phyloP scores from a whole-genome alignment of 495 filamentous ascomycete species.

The Tuber indicum region DNA sequence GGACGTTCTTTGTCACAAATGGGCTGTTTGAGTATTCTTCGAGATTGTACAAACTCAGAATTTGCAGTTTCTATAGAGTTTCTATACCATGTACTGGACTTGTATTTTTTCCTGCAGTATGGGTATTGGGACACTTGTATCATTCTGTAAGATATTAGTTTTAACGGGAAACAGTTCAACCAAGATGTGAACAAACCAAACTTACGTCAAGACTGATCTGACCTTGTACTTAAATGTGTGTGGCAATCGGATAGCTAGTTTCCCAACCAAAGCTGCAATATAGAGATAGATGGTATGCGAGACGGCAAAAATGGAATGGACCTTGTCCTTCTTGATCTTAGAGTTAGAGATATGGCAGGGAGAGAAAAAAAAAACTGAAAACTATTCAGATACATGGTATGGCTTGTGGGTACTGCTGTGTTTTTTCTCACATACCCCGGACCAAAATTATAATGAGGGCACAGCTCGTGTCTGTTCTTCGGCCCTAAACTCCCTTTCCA shows the following conservation, averaged over 20 bases:
- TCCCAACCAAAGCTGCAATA: background rate
- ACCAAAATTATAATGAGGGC: too few relatives aligned
- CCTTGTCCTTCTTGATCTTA: too few relatives aligned
- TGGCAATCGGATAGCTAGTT: background rate
- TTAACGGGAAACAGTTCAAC: background rate
- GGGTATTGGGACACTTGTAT: background rate
- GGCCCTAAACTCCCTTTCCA: too few relatives aligned
- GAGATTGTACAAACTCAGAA: background rate
- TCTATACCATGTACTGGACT: background rate
- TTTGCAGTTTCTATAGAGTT: background rate
- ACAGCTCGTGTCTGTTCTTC: too few relatives aligned
- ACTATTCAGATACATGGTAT: too few relatives aligned
- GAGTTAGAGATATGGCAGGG: too few relatives aligned
- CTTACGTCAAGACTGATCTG: background rate
- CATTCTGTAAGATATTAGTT: background rate
- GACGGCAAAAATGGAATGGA: too few relatives aligned
- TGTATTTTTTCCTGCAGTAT: background rate
- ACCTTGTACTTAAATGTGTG: background rate
- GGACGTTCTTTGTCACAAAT: background rate
- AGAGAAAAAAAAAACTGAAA: too few relatives aligned
- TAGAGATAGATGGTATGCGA: background rate
- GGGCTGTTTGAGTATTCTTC: background rate
- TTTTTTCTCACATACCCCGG: too few relatives aligned
- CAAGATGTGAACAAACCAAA: background rate
- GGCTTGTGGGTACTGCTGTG: too few relatives aligned